Conservation (phyloP, 495 filamentous ascomycete species). For the Lophium mytilinum region DNA sequence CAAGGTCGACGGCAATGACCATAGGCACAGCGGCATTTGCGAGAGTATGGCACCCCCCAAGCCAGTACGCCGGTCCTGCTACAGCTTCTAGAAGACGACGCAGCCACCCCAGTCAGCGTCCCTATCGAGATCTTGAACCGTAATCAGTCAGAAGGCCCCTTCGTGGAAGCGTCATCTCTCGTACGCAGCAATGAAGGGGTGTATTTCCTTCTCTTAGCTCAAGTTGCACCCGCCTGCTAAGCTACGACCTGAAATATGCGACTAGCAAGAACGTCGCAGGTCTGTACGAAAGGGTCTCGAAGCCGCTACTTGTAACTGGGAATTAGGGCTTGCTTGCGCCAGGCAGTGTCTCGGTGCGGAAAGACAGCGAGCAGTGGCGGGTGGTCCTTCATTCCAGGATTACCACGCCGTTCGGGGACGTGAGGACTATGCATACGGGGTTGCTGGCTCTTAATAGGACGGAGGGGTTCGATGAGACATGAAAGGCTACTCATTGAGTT, state of each 20-base stretch:
- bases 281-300: conserved; percentile 7
- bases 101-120: conserved; percentile 1
- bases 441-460: conserved; percentile 10
- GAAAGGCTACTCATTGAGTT: no score
- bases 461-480: no score
- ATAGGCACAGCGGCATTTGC: conserved; percentile 14
- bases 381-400: conserved; percentile 18
- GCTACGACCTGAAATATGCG: conserved; percentile 20
- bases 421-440: conserved; percentile 12
- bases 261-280: conserved; percentile 11
- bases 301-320: conserved; percentile 13
- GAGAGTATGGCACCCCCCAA: conserved; percentile 12
- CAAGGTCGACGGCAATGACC: conserved; percentile 18
- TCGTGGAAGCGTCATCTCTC: conserved; percentile 24
- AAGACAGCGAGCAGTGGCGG: conserved; percentile 1
- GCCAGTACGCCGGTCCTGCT: conserved; percentile 21
- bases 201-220: conserved; percentile 21
- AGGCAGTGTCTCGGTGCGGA: conserved; percentile 10
- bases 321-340: conserved; percentile 13
- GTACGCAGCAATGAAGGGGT: conserved; percentile 4
- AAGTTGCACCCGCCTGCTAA: conserved; percentile 9
- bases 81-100: conserved; percentile 15
- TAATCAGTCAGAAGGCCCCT: conserved; percentile 12
- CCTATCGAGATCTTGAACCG: conserved; percentile 17
- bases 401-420: conserved; percentile 3